These are phyloP conservation scores for Aureobasidium zeae DNA, from an alignment of 2,329 filamentous ascomycete genomes.

Conservation along the genomic window DNA sequence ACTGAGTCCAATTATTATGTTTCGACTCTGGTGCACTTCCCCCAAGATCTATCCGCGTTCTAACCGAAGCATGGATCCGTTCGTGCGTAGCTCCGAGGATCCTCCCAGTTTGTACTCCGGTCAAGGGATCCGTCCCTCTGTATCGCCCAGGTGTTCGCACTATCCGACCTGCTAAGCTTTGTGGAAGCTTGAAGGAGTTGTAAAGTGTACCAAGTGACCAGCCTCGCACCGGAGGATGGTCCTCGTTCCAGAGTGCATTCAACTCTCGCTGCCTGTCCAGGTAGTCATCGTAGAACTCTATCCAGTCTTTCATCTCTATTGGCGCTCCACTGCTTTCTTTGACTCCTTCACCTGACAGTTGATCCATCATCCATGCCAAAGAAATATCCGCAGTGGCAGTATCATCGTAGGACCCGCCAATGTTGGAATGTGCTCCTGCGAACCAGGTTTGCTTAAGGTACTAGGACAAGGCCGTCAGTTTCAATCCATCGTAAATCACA, in stretches of 20 bases:
- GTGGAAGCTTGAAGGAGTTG: constrained; percentile 28
- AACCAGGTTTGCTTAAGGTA: constrained; percentile 48
- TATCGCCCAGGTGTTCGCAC: constrained; percentile 27
- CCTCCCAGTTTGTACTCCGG: constrained; percentile 18
- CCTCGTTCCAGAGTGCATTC: constrained; percentile 21
- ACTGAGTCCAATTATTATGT: constrained; percentile 18
- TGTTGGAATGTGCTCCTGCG: constrained; percentile 44
- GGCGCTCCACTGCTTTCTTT: not conserved
- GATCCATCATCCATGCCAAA: constrained; percentile 36
- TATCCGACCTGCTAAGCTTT: constrained; percentile 23
- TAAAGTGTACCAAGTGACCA: constrained; percentile 29
- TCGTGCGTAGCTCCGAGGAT: constrained; percentile 27
- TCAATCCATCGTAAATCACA: too few species aligned
- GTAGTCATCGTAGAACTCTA: constrained; percentile 29
- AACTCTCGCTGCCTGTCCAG: constrained; percentile 19
- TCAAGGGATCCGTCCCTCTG: constrained; percentile 24
- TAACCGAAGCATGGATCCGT: constrained; percentile 29
- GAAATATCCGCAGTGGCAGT: constrained; percentile 30
- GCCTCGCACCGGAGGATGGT: constrained; percentile 19
- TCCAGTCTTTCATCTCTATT: constrained; percentile 23
- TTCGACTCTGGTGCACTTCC: constrained; percentile 22
- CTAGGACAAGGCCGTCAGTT: constrained; percentile 16
- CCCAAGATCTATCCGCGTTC: constrained; percentile 27
- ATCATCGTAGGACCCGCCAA: constrained; percentile 39
- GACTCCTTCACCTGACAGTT: constrained; percentile 26